These are phyloP conservation scores for Elongisporangium undulatum DNA, from an alignment of 352 stramenopile species.

Conservation along the genomic window DNA sequence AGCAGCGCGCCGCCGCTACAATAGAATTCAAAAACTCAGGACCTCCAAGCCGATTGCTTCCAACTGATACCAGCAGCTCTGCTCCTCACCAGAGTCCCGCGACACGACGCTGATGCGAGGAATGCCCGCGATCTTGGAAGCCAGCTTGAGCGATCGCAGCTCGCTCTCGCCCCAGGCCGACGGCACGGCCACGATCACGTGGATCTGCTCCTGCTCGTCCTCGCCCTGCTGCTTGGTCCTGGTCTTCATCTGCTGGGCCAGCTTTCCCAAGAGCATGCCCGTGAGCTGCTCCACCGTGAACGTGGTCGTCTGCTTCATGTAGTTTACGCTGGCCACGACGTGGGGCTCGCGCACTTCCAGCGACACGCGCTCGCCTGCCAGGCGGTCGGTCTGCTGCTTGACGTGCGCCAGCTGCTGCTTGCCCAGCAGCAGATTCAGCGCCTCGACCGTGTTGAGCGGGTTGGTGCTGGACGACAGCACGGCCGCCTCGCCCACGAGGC, in stretches of 20 bases:
- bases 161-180: constrained; percentile 53
- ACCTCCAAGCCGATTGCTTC: neutral
- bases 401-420: constrained; percentile 42
- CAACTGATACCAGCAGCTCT: constrained; percentile 1
- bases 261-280: constrained; percentile 77
- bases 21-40: neutral
- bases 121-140: constrained; percentile 62
- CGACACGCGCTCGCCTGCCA: constrained; percentile 44
- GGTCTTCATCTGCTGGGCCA: constrained; percentile 53
- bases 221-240: constrained; percentile 30
- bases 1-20: constrained; percentile 51
- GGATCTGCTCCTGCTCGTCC: constrained; percentile 24
- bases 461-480: constrained; percentile 84
- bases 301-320: constrained; percentile 26
- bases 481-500: constrained; percentile 80
- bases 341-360: constrained; percentile 27
- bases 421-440: constrained; percentile 61
- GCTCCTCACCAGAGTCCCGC: constrained; percentile 21
- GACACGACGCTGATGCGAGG: constrained; percentile 42
- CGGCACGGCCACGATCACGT: constrained; percentile 64
- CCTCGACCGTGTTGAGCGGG: constrained; percentile 75
- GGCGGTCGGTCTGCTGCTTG: constrained; percentile 25
- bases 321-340: constrained; percentile 64
- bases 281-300: constrained; percentile 75
- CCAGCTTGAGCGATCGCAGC: constrained; percentile 37